These are phyloP conservation scores for Jaapia argillacea DNA, from an alignment of 768 basidiomycete genomes.

Conservation along the genomic window DNA sequence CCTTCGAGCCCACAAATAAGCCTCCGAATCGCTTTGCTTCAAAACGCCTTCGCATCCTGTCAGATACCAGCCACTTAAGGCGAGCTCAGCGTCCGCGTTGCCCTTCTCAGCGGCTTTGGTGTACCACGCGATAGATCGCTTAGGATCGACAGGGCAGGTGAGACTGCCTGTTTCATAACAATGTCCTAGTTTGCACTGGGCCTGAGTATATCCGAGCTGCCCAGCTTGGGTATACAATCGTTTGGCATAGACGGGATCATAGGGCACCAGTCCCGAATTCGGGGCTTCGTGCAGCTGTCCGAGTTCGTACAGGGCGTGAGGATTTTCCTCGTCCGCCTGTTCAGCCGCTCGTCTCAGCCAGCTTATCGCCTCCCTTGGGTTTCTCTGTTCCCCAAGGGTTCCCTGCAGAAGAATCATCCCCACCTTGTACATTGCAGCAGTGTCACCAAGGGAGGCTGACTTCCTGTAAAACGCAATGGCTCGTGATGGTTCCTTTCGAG, in stretches of 20 bases:
- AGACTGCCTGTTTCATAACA: constrained; percentile 91
- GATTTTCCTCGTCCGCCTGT: constrained; percentile 97
- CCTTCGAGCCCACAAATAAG: constrained; percentile 95
- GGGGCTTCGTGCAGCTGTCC: constrained; percentile 74
- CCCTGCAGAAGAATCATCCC: constrained; percentile 94
- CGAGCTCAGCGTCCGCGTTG: constrained; percentile 88
- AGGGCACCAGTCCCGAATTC: constrained; percentile 55
- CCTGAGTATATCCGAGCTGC: constrained; percentile 86
- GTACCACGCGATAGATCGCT: constrained; percentile 96
- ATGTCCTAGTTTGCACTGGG: constrained; percentile 92
- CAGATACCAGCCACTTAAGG: constrained; percentile 96
- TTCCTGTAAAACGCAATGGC: constrained; percentile 96
- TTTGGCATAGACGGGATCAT: constrained; percentile 77
- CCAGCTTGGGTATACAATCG: constrained; percentile 85
- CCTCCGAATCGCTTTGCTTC: constrained; percentile 96
- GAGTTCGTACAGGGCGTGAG: constrained; percentile 95
- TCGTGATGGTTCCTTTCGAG: constrained; percentile 75
- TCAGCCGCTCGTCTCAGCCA: constrained; percentile 94
- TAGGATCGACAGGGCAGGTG: constrained; percentile 86
- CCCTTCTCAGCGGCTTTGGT: constrained; percentile 97
- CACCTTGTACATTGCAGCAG: constrained; percentile 99
- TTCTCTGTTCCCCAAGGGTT: constrained; percentile 69
- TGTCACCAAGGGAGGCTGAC: constrained; percentile 92
- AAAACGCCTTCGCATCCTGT: constrained; percentile 92
- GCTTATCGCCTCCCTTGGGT: constrained; percentile 84